Evolutionary conservation across 345 rosid species (phyloP).

Genomic region (Hypericum perforatum): DNA sequence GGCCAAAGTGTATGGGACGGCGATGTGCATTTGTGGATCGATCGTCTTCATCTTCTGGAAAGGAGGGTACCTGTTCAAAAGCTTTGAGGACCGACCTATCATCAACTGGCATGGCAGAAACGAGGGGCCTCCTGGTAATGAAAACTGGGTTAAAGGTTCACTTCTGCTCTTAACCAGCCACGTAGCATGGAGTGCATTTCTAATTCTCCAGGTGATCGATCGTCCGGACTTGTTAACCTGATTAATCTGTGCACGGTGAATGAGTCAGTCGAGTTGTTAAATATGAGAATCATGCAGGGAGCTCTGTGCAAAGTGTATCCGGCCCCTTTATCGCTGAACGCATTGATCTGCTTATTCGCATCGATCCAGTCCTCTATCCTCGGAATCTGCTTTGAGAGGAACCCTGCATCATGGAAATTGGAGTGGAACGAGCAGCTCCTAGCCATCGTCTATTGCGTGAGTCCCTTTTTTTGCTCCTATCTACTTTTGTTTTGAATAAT

Average conservation of each 20-base stretch:
- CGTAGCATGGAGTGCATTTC: slow-evolving; percentile 35
- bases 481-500: not conserved
- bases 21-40: slow-evolving; percentile 28
- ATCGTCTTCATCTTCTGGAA: slow-evolving; percentile 43
- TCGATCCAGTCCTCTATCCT: slow-evolving; percentile 31
- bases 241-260: not conserved
- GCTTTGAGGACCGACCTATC: slow-evolving; percentile 26
- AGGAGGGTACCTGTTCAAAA: slow-evolving; percentile 25
- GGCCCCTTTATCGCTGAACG: slow-evolving; percentile 28
- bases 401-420: slow-evolving; percentile 31
- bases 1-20: slow-evolving; percentile 30
- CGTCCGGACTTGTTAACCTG: not conserved
- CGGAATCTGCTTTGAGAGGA: slow-evolving; percentile 26
- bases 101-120: slow-evolving; percentile 17
- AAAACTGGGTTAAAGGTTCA: slow-evolving; percentile 40
- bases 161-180: slow-evolving; percentile 30
- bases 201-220: slow-evolving; percentile 28
- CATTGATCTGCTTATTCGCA: slow-evolving; percentile 36
- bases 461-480: not conserved
- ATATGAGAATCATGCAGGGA: too few species aligned
- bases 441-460: slow-evolving; percentile 26
- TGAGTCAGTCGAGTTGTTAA: too few species aligned
- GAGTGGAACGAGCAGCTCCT: slow-evolving; percentile 33
- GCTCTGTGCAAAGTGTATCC: slow-evolving; percentile 24
- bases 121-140: not conserved